Percentiles rank a stretch among this genome's conserved stretches.
phyloP scores from a whole-genome alignment of 495 filamentous ascomycete species.

The Hypoxylon lenormandii region DNA sequence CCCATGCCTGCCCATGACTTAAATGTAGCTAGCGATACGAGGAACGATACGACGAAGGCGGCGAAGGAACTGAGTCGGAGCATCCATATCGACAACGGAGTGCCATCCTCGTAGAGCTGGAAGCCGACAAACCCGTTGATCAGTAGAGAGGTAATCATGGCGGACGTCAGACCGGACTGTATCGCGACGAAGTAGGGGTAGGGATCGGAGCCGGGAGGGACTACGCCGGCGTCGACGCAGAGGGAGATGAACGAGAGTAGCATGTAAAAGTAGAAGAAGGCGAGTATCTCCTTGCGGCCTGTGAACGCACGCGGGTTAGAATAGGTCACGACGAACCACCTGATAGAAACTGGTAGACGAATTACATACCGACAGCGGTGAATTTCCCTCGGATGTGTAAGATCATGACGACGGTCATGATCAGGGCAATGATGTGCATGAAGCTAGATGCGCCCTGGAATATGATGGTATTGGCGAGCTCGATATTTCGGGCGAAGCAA shows the following conservation, averaged over 20 bases:
- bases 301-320: constrained; percentile 44
- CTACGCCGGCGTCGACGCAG: constrained; percentile 90
- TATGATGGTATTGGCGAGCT: constrained; percentile 97
- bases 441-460: constrained; percentile 93
- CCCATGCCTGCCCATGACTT: constrained; percentile 88
- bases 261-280: constrained; percentile 98
- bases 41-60: constrained; percentile 88
- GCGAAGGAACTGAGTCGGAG: constrained; percentile 78
- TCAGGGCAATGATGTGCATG: constrained; percentile 89
- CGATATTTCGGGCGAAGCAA: constrained; percentile 95
- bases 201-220: constrained; percentile 79
- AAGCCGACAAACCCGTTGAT: constrained; percentile 99
- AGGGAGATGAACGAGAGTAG: constrained; percentile 87
- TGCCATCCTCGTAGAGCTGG: constrained; percentile 99
- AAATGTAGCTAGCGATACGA: constrained; percentile 90
- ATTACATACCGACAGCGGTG: constrained; percentile 89
- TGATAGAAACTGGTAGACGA: neutral
- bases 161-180: constrained; percentile 90
- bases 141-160: constrained; percentile 85
- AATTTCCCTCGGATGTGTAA: constrained; percentile 97
- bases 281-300: constrained; percentile 98
- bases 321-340: neutral
- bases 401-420: constrained; percentile 96
- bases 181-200: constrained; percentile 93
- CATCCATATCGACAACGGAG: constrained; percentile 91